Percentiles rank a stretch among this genome's conserved stretches.
phyloP scores from a whole-genome alignment of 2,329 filamentous ascomycete species.

The Hymenoscyphus fraxineus region DNA sequence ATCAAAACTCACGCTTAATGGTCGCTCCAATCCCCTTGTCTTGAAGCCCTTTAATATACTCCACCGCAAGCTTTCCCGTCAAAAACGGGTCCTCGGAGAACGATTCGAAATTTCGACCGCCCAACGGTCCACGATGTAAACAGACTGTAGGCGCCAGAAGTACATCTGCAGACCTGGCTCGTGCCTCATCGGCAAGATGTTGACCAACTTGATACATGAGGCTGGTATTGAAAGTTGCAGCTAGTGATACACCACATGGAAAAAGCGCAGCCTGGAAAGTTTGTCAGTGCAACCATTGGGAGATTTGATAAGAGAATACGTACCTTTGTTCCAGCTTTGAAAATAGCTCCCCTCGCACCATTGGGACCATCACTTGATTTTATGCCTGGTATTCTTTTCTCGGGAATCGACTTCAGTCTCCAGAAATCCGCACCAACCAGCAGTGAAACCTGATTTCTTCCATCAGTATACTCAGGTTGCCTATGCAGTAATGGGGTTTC shows the following conservation, averaged over 20 bases:
- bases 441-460: constrained; percentile 47
- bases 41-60: constrained; percentile 70
- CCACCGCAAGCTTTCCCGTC: constrained; percentile 67
- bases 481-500: not conserved
- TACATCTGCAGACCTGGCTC: constrained; percentile 69
- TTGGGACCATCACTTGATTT: constrained; percentile 69
- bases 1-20: constrained; percentile 61
- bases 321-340: constrained; percentile 63
- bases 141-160: constrained; percentile 75
- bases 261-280: constrained; percentile 64
- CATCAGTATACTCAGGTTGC: constrained; percentile 13
- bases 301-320: constrained; percentile 19
- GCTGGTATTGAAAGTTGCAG: constrained; percentile 73
- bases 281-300: not conserved
- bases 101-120: constrained; percentile 83
- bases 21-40: constrained; percentile 71
- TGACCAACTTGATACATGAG: constrained; percentile 66
- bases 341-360: constrained; percentile 64
- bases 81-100: constrained; percentile 80
- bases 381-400: constrained; percentile 60
- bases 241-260: constrained; percentile 74
- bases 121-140: constrained; percentile 76
- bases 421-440: constrained; percentile 64
- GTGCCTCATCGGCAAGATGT: constrained; percentile 67
- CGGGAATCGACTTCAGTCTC: constrained; percentile 62